A percentile compares a stretch with the other conserved stretches of the same genome.
Conservation (phyloP, 2,329 filamentous ascomycete genomes). For the Neonectria sp. region DNA sequence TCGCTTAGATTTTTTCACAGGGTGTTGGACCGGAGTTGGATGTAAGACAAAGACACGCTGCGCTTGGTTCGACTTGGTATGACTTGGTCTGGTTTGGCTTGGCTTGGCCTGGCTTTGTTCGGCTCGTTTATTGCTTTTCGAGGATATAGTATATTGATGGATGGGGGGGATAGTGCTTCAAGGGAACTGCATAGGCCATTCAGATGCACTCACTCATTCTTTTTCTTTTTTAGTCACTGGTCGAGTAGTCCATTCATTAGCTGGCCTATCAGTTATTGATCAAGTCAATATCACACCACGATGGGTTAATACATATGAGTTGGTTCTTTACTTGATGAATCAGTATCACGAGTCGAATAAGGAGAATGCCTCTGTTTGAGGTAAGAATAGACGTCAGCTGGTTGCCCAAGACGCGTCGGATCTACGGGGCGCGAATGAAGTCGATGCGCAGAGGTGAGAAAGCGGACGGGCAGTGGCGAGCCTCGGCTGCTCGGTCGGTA, state of each 20-base stretch:
- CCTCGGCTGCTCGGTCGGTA: constrained; percentile 49
- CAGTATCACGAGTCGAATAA: too few species aligned
- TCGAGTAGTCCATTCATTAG: constrained; percentile 21
- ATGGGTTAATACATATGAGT: constrained; percentile 23
- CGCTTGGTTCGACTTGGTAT: constrained; percentile 8
- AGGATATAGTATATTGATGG: constrained; percentile 5
- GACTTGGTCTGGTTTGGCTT: not conserved
- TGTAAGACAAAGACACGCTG: constrained; percentile 15
- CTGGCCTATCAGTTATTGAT: constrained; percentile 23
- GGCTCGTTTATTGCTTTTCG: constrained; percentile 12
- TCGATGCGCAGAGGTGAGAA: not conserved
- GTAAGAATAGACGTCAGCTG: not conserved
- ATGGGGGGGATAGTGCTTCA: constrained; percentile 11
- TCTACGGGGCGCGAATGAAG: not conserved
- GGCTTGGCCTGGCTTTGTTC: not conserved
- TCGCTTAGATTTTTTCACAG: constrained; percentile 22
- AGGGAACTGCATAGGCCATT: constrained; percentile 7
- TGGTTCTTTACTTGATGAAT: not conserved
- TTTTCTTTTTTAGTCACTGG: constrained; percentile 8
- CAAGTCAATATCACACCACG: constrained; percentile 13
- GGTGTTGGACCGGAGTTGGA: constrained; percentile 35
- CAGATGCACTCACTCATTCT: constrained; percentile 6
- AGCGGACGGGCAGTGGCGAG: constrained; percentile 23
- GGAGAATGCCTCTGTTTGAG: not conserved
- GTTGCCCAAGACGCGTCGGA: not conserved